Evolutionary conservation across 2,329 filamentous ascomycete genomes (phyloP), one percentile per base, ranked within the genome.

Genomic region (Rachicladosporium sp.): DNA sequence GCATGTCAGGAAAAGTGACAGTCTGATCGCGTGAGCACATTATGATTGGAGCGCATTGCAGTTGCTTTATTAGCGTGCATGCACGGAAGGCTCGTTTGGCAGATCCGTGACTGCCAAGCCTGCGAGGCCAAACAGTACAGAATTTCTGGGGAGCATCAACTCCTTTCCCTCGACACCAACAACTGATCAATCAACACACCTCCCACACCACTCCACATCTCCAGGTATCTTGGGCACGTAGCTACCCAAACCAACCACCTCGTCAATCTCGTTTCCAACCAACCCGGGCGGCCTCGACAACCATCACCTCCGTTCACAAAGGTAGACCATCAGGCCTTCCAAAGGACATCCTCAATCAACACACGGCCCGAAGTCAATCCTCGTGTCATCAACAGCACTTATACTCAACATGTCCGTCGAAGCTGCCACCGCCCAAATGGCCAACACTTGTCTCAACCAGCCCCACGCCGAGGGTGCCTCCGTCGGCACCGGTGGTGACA

Each of bases 361-460:
- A 54, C 53, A 57, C 55, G 59, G 2, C 23, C 23, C 23, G 23
- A 27, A 27, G 23, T 27, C 23, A 27, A 27, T 27, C 62, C 68
- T 71, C 71, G 72, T 71, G 67, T 67, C 65, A 64, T 67, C 65
- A 69, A 68, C 65, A 61, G 63, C 64, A 56, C 71, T 63, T 61
- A 60, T 49, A 60, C 60, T 68, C 70, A 85, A 69, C 67, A 96
- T 96, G 89, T 93, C 88, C 82, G 76, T 85, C 73, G 80, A 83
- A 69, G 79, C 82, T 74, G 76, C 82, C 74, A 79, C 82, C 71
- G 71, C 71, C 73, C 66, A 69, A 63, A 66, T 82, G 73, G 74
- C 77, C 65, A 74, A 73, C 65, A 72, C 74, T 66, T 70, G 70
- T 62, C 64, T 81, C 64, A 69, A 71, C 62, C 72, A 79, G 61